Evolutionary conservation across 495 filamentous ascomycete species (phyloP), one percentile per base, ranked within the genome.

Genomic region (Terfezia claveryi): DNA sequence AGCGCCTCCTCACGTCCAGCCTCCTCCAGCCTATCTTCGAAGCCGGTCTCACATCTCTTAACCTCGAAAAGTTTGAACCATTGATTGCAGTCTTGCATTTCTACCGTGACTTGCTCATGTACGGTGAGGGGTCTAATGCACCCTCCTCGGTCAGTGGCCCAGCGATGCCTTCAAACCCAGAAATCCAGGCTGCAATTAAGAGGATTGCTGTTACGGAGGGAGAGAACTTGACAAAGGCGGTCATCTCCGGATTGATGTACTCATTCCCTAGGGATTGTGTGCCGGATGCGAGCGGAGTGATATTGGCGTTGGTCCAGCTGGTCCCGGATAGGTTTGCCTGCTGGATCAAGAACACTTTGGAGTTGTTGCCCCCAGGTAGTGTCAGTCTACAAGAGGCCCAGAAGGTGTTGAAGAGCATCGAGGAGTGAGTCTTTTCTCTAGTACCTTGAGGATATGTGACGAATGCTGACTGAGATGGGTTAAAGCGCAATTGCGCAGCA

Each of bases 181-280:
- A 82, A 55, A 73, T 87, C n/a, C 80, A 74, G 57, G 69, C 72
- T 36, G 75, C 80, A 17, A 82, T 99, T 53, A 83, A 81, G 66
- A 68, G 75, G 49, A 76, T 95, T 38, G 65, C 93, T 51, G 52
- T 74, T 2, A 70, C 73, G 0, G 79, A 88, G 52, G 91, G 92
- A 51, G 82, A 87, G 66, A 66, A 76, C 23, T 73, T 99, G 37
- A 75, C 85, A 20, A 87, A 93, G 66, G 83, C 85, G 46, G 77
- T 92, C 41, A 70, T 96, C 64, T 87, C 87, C 5, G 91, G 91
- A 58, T 89, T 99, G 87, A 95, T 99, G 88, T 95, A 94, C 65
- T 86, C 80, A 0, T 99, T 96, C 72, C 91, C 91, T 0, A 76
- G 80, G 49, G 92, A 94, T 65, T 95, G 87, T 69, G 87, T 96